phyloP scores from a whole-genome alignment of 495 filamentous ascomycete species.

The Ascodesmis nigricans region DNA sequence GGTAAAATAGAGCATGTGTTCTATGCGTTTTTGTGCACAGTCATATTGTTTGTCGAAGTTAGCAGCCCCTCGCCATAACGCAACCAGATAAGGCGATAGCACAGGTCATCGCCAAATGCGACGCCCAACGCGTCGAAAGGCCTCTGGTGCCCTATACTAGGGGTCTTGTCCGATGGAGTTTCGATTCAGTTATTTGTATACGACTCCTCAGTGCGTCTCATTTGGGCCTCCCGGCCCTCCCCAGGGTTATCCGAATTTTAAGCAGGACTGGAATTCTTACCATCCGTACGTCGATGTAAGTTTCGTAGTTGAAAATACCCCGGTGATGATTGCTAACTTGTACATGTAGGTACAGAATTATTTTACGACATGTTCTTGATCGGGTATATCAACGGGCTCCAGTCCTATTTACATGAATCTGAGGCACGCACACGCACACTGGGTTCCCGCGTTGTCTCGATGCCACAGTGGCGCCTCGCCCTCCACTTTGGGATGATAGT shows the following conservation, averaged over 20 bases:
- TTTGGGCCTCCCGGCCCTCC: background rate
- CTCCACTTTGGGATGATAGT: background rate
- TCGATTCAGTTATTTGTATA: background rate
- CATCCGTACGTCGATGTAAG: background rate
- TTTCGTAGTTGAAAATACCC: background rate
- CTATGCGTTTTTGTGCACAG: background rate
- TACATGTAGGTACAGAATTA: background rate
- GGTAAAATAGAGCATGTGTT: background rate
- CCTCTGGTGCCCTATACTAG: background rate
- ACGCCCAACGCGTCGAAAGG: background rate
- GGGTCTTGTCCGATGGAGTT: background rate
- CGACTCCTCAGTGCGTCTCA: background rate
- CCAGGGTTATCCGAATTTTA: background rate
- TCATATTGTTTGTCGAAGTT: background rate
- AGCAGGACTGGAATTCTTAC: background rate
- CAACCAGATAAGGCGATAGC: background rate
- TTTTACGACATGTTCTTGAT: background rate
- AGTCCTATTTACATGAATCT: background rate
- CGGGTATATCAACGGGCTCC: background rate
- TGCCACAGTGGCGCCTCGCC: background rate
- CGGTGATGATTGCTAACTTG: background rate
- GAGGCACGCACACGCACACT: background rate
- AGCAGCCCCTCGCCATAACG: background rate
- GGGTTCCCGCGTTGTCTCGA: background rate
- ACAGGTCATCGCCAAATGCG: background rate